Evolutionary conservation across 345 rosid species (phyloP), one percentile per base, ranked within the genome.

Genomic region (Limnanthes douglasii): DNA sequence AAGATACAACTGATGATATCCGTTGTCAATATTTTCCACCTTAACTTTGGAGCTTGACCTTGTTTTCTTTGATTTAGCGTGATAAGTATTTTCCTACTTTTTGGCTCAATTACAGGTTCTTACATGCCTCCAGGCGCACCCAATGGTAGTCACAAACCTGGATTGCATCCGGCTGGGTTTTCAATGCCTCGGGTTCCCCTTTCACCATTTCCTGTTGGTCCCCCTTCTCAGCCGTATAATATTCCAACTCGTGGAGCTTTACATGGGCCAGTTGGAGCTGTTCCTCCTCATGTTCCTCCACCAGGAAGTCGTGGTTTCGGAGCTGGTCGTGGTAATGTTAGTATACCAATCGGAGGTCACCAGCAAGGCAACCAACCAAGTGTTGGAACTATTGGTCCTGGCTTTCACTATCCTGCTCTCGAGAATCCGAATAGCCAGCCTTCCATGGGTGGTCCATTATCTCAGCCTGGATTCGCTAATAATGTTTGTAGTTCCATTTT

Each of bases 391-490:
- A 73, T 81, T 54, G 99, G 94, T 18, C 75, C 96, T 11, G 61
- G 34, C 43, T 73, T 80, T 35, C 85, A 81, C 66, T 81, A 66
- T 34, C 76, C 93, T 18, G 38, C 72, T 18, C 54, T 71, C 37
- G 99, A 92, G 45, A 76, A 69, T 68, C 74, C 90, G 50, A 75
- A 64, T 56, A 92, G 93, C 66, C 99, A 92, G 49, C 86, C 93
- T 45, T 85, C 96, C 42, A 68, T 72, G 15, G 96, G 73, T 21
- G 96, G 86, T 45, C 96, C 84, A 34, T 51, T 92, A 31, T 80
- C 94, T 53, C 99, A 92, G 46, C 94, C 99, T 61, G 96, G 99
- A 57, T 85, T 72, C 58, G 93, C 71, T 51, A 85, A 59, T 60
- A 73, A 76, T 54, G 70, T 66, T 34, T 1, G 51, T 53, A 11